A percentile compares a stretch with the other conserved stretches of the same genome.
phyloP scores from a whole-genome alignment of 805 yeast genomes.

The Danielia oregonensis region DNA sequence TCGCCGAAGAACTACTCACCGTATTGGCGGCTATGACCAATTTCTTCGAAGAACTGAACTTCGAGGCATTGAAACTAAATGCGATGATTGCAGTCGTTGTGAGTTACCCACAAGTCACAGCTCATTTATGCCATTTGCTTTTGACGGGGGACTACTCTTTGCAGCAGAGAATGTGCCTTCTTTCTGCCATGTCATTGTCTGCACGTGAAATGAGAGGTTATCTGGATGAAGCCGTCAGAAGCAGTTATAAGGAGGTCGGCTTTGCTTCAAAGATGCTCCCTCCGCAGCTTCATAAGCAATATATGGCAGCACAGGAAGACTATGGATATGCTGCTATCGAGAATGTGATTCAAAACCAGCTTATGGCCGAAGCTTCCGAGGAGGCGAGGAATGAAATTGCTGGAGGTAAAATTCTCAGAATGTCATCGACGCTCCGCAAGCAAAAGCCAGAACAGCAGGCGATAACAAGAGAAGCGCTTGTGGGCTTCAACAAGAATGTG shows the following conservation, averaged over 20 bases:
- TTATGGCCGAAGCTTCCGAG: conserved; percentile 29
- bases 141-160: conserved; percentile 75
- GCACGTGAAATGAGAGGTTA: conserved; percentile 70
- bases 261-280: conserved; percentile 47
- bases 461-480: conserved; percentile 18
- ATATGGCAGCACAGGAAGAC: conserved; percentile 23
- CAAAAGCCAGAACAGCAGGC: conserved; percentile 1
- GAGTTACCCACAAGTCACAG: conserved; percentile 42
- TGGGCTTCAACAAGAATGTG: conserved; percentile 36
- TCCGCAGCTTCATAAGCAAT: conserved; percentile 41
- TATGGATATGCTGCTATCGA: conserved; percentile 15
- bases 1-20: conserved; percentile 52
- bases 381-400: conserved; percentile 28
- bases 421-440: conserved; percentile 33
- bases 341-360: conserved; percentile 26
- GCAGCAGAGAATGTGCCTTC: conserved; percentile 67
- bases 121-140: conserved; percentile 45
- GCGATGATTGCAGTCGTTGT: conserved; percentile 63
- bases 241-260: conserved; percentile 24
- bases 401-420: conserved; percentile 42
- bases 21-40: conserved; percentile 53
- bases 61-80: conserved; percentile 63
- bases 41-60: conserved; percentile 50
- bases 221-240: conserved; percentile 45
- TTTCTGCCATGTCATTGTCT: conserved; percentile 66